These are phyloP conservation scores for Xanthoconium separans DNA, from an alignment of 1,284 basidiomycete species.

Conservation along the genomic window DNA sequence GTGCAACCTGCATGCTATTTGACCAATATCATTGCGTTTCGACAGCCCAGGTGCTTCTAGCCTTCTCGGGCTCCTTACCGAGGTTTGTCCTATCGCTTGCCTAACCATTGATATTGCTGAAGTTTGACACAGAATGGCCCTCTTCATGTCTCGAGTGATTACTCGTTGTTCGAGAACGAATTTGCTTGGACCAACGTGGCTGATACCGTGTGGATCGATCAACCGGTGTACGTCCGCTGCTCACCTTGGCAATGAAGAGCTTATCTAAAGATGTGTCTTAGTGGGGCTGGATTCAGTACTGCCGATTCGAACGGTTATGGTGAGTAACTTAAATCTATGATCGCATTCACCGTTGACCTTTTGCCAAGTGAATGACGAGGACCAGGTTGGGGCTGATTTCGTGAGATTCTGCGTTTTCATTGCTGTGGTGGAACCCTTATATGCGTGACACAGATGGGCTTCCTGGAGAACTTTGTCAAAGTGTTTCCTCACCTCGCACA, in stretches of 20 bases:
- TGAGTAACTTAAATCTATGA: slow-evolving; percentile 29
- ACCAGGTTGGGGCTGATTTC: slow-evolving; percentile 69
- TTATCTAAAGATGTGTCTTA: slow-evolving; percentile 23
- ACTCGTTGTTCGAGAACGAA: slow-evolving; percentile 47
- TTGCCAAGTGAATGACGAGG: slow-evolving; percentile 55
- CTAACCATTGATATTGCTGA: not conserved
- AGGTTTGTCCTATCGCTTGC: slow-evolving; percentile 41
- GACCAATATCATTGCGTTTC: not conserved
- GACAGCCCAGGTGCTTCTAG: slow-evolving; percentile 68
- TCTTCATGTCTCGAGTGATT: slow-evolving; percentile 51
- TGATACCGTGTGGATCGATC: slow-evolving; percentile 73
- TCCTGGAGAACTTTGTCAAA: slow-evolving; percentile 61
- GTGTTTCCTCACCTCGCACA: slow-evolving; percentile 62
- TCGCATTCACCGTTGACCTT: slow-evolving; percentile 3
- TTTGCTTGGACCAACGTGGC: slow-evolving; percentile 59
- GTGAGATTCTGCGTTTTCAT: slow-evolving; percentile 39
- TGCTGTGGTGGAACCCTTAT: not conserved
- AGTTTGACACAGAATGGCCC: slow-evolving; percentile 57
- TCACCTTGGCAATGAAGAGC: not conserved
- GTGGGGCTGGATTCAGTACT: slow-evolving; percentile 65
- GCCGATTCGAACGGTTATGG: slow-evolving; percentile 59
- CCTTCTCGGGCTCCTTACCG: slow-evolving; percentile 60
- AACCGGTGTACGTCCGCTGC: slow-evolving; percentile 55
- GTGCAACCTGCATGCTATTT: not conserved
- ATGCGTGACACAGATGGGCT: slow-evolving; percentile 52